These are phyloP conservation scores for Phalaenopsis aphrodite DNA, from an alignment of 106 monocot genomes.

Conservation along the genomic window DNA sequence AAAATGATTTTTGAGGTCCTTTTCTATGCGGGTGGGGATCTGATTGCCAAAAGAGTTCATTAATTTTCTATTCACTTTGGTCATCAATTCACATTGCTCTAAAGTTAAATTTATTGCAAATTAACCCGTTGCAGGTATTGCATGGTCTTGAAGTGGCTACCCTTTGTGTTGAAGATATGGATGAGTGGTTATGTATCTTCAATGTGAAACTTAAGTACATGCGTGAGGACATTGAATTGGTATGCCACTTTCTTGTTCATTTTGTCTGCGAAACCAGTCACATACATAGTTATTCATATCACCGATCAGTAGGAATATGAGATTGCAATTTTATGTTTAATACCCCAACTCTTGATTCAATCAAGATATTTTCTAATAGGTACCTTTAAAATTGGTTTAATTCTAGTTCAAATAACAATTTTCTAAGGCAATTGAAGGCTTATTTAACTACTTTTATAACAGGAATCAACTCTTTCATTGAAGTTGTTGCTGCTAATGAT, in stretches of 20 bases:
- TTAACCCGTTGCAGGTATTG: conserved; percentile 50
- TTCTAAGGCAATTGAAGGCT: neutral
- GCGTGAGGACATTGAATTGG: conserved; percentile 99
- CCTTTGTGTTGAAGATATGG: conserved; percentile 88
- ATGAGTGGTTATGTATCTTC: conserved; percentile 94
- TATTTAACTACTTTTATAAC: neutral
- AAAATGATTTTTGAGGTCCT: neutral
- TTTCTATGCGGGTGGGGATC: neutral
- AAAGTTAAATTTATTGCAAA: conserved; percentile 1
- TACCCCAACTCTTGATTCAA: neutral
- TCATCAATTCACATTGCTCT: neutral
- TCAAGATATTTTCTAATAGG: neutral
- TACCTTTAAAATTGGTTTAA: neutral
- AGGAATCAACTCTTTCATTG: neutral
- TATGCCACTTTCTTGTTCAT: conserved; percentile 17
- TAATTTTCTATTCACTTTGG: neutral
- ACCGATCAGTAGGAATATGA: neutral
- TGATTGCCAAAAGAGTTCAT: neutral
- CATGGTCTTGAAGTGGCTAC: conserved; percentile 63
- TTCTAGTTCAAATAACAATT: neutral
- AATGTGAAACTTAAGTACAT: conserved; percentile 97
- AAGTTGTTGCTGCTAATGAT: neutral
- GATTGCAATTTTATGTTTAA: neutral
- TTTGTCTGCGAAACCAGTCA: neutral
- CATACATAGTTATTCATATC: neutral